Evolutionary conservation across 2,329 filamentous ascomycete genomes (phyloP).

Genomic region (Westerdykella ornata): DNA sequence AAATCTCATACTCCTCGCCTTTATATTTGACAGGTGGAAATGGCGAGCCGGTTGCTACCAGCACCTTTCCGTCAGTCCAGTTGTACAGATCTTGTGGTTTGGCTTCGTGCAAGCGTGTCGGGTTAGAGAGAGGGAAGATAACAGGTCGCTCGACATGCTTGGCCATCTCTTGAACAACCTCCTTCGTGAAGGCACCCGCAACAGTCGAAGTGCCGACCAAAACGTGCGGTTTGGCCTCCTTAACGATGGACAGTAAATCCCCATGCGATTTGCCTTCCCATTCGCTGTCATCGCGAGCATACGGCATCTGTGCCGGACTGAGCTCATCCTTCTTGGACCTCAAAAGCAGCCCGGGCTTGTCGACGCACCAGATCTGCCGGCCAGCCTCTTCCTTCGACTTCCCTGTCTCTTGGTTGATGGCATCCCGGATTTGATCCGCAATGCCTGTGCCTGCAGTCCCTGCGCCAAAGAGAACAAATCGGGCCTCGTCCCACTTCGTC

Average conservation of each 20-base stretch:
- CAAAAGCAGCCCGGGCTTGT: constrained; percentile 72
- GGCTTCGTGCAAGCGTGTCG: constrained; percentile 76
- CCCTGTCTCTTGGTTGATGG: constrained; percentile 61
- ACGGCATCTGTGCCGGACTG: constrained; percentile 61
- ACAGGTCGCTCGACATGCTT: constrained; percentile 69
- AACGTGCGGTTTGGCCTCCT: constrained; percentile 68
- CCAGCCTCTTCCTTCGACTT: constrained; percentile 67
- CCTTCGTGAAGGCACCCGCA: constrained; percentile 67
- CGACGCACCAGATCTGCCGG: constrained; percentile 76
- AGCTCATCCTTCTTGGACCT: constrained; percentile 55
- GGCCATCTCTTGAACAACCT: constrained; percentile 69
- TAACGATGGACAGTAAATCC: constrained; percentile 60
- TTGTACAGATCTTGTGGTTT: constrained; percentile 65
- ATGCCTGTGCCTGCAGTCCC: constrained; percentile 81
- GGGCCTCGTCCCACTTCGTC: constrained; percentile 59
- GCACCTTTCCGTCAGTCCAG: constrained; percentile 71
- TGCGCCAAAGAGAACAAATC: constrained; percentile 70
- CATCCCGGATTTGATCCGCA: constrained; percentile 74
- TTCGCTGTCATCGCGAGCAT: constrained; percentile 56
- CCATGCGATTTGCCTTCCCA: constrained; percentile 55
- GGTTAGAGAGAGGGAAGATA: constrained; percentile 81
- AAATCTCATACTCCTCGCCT: constrained; percentile 50
- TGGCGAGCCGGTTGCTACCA: constrained; percentile 78
- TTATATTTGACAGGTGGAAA: constrained; percentile 65
- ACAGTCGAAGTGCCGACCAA: constrained; percentile 79